Percentiles rank a stretch among this genome's conserved stretches.
These are phyloP conservation scores for Piloderma croceum DNA, from an alignment of 768 basidiomycete species.

Conservation along the genomic window DNA sequence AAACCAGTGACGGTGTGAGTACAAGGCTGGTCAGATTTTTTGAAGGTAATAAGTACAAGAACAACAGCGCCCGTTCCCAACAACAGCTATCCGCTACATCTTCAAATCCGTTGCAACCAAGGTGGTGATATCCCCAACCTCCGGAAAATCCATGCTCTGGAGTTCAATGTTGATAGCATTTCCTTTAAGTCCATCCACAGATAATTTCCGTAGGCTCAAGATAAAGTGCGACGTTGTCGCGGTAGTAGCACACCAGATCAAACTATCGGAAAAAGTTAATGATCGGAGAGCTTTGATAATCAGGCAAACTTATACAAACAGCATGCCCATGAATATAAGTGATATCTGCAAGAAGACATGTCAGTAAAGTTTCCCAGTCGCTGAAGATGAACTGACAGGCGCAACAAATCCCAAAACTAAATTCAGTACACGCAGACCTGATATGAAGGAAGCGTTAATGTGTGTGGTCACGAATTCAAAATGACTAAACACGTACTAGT, in stretches of 20 bases:
- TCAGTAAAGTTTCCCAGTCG: no score
- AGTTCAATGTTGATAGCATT: no score
- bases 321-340: conserved; percentile 4
- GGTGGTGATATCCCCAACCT: no score
- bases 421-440: background rate
- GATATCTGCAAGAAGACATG: conserved; percentile 22
- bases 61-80: no score
- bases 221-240: conserved; percentile 22
- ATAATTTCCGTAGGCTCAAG: conserved; percentile 17
- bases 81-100: no score
- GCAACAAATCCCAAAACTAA: conserved; percentile 19
- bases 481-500: background rate
- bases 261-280: conserved; percentile 10
- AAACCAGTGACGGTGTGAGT: no score
- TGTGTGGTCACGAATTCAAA: conserved; percentile 19
- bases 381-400: conserved; percentile 13
- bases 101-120: no score
- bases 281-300: background rate
- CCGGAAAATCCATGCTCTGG: no score
- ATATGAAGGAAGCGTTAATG: no score
- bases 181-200: background rate
- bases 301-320: conserved; percentile 12
- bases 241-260: conserved; percentile 24
- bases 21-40: no score
- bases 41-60: no score